These are phyloP conservation scores for Erysimum cheiranthoides DNA, from an alignment of 345 rosid genomes.

Conservation along the genomic window DNA sequence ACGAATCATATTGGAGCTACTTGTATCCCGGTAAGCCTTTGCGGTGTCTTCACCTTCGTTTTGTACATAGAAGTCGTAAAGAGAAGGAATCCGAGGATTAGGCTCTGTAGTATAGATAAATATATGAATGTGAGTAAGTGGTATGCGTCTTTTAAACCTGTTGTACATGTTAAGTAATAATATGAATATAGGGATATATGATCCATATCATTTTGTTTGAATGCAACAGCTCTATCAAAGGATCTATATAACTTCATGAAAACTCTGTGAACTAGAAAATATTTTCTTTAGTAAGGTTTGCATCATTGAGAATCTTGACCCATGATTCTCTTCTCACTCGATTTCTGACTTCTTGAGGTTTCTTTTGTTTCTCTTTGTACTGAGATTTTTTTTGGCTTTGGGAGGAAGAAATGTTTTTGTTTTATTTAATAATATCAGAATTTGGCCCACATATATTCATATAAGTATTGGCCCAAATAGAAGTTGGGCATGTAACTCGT, in stretches of 20 bases:
- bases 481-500: too few species aligned
- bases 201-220: constrained; percentile 15
- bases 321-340: constrained; percentile 52
- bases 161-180: constrained; percentile 32
- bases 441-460: neutral
- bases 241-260: neutral
- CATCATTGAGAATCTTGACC: constrained; percentile 72
- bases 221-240: neutral
- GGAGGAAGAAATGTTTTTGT: constrained; percentile 40
- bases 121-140: constrained; percentile 24
- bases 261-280: neutral
- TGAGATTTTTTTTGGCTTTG: constrained; percentile 40
- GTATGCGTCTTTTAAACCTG: constrained; percentile 19
- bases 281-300: neutral
- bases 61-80: constrained; percentile 31
- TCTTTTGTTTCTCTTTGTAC: neutral
- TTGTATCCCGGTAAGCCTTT: constrained; percentile 17
- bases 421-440: neutral
- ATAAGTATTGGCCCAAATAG: neutral
- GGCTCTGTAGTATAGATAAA: constrained; percentile 35
- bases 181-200: too few species aligned
- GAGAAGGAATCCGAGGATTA: constrained; percentile 29
- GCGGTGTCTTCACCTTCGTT: constrained; percentile 7
- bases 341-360: constrained; percentile 15
- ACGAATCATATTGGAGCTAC: neutral